Conservation (phyloP, 2,329 filamentous ascomycete species). For the Fusarium sp. region DNA sequence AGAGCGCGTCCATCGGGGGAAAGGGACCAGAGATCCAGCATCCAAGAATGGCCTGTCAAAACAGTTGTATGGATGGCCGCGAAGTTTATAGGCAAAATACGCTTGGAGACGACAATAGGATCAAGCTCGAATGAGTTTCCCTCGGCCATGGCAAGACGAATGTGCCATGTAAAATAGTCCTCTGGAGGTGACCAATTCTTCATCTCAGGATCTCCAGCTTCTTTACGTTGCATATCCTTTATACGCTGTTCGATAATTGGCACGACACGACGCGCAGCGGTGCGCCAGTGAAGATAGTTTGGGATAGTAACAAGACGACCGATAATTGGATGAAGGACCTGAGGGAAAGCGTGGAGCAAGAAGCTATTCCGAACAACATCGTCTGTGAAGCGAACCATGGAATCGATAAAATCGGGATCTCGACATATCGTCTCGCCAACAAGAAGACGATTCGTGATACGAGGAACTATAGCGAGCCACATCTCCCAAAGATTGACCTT, state of each 20-base stretch:
- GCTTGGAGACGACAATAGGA: conserved; percentile 61
- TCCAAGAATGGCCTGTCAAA: conserved; percentile 60
- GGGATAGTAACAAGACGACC: conserved; percentile 58
- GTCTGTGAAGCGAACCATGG: conserved; percentile 62
- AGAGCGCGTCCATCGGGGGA: conserved; percentile 52
- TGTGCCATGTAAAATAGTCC: conserved; percentile 69
- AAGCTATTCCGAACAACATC: conserved; percentile 60
- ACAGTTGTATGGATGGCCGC: conserved; percentile 70
- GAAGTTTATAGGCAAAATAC: conserved; percentile 67
- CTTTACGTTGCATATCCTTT: conserved; percentile 57
- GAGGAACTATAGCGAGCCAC: conserved; percentile 57
- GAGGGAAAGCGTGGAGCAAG: conserved; percentile 60
- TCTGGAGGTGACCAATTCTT: conserved; percentile 61
- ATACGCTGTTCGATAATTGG: conserved; percentile 65
- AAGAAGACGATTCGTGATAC: conserved; percentile 58
- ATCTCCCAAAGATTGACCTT: conserved; percentile 59
- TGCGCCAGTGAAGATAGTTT: conserved; percentile 61
- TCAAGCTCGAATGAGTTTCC: conserved; percentile 57
- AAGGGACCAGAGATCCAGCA: conserved; percentile 61
- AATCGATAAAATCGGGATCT: conserved; percentile 59
- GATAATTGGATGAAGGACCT: conserved; percentile 62
- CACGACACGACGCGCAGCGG: conserved; percentile 55
- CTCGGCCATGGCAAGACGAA: conserved; percentile 63
- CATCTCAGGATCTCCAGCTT: conserved; percentile 54
- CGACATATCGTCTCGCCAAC: conserved; percentile 55